These are phyloP conservation scores for Penicillium canariense DNA, from an alignment of 495 filamentous ascomycete genomes.

Conservation along the genomic window DNA sequence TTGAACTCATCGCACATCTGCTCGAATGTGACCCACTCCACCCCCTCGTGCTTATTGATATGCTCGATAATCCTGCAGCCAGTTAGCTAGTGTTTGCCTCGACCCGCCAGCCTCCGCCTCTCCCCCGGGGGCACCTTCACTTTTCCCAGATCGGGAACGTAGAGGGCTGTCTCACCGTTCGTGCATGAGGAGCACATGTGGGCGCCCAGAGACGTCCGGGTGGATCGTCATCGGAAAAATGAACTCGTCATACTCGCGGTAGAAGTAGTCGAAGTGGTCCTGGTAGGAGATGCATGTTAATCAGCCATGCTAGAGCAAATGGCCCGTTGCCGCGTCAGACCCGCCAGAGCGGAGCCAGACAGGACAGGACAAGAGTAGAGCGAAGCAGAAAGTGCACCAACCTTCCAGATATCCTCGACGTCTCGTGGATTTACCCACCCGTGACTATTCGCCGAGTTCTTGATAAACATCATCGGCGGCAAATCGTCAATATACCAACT, in stretches of 20 bases:
- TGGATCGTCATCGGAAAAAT: slow-evolving; percentile 71
- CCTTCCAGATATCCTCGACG: slow-evolving; percentile 56
- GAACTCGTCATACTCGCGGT: slow-evolving; percentile 67
- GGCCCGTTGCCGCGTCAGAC: background rate
- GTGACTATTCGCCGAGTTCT: slow-evolving; percentile 56
- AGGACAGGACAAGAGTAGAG: background rate
- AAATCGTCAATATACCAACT: slow-evolving; percentile 70
- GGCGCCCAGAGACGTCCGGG: slow-evolving; percentile 65
- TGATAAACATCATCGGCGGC: slow-evolving; percentile 62
- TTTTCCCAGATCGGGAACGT: background rate
- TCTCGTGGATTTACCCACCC: slow-evolving; percentile 61
- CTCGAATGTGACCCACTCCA: slow-evolving; percentile 73
- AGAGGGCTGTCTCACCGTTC: slow-evolving; percentile 37
- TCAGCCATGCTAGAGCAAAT: background rate
- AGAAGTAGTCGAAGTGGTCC: slow-evolving; percentile 71
- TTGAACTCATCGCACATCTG: slow-evolving; percentile 69
- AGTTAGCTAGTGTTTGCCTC: background rate
- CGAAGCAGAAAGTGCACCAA: background rate
- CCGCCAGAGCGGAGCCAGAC: too few species aligned
- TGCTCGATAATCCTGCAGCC: slow-evolving; percentile 60
- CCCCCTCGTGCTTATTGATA: slow-evolving; percentile 70
- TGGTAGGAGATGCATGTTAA: background rate
- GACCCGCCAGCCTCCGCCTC: background rate
- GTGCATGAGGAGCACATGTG: slow-evolving; percentile 68
- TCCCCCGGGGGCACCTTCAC: background rate